These are phyloP conservation scores for Venturia oleaginea DNA, from an alignment of 2,329 filamentous ascomycete species.

Conservation along the genomic window DNA sequence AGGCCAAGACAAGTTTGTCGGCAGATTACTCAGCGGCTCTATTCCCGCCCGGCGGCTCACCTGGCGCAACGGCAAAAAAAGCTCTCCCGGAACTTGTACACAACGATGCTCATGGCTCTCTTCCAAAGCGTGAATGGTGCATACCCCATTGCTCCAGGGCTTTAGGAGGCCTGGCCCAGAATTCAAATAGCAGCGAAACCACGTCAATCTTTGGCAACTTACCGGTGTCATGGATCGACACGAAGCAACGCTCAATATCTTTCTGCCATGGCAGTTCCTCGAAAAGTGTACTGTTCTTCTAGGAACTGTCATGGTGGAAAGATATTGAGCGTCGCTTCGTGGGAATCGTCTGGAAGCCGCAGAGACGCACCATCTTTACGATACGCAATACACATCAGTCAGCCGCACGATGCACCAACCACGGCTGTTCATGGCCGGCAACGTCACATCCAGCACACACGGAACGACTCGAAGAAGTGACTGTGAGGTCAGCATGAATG, in stretches of 20 bases:
- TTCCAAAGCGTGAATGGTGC: not conserved
- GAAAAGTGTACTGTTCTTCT: not conserved
- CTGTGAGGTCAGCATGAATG: too few relatives aligned
- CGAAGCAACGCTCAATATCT: not conserved
- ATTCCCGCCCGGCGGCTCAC: too few relatives aligned
- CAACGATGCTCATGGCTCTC: not conserved
- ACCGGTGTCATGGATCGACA: not conserved
- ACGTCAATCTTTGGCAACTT: not conserved
- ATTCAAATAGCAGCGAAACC: not conserved
- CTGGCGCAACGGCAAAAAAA: not conserved
- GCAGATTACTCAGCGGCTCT: not conserved
- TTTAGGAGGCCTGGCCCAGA: not conserved
- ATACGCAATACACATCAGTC: too few relatives aligned
- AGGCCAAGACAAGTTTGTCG: not conserved
- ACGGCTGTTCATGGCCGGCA: too few relatives aligned
- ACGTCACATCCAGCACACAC: too few relatives aligned
- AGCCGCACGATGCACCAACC: too few relatives aligned
- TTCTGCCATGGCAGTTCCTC: not conserved
- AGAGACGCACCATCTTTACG: too few relatives aligned
- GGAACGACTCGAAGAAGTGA: too few relatives aligned
- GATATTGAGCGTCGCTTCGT: too few relatives aligned
- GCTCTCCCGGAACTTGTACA: not conserved
- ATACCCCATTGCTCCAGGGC: not conserved
- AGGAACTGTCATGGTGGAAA: too few relatives aligned
- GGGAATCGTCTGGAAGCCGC: too few relatives aligned